Evolutionary conservation across 768 basidiomycete genomes (phyloP).

Genomic region (Lentinula boryana): DNA sequence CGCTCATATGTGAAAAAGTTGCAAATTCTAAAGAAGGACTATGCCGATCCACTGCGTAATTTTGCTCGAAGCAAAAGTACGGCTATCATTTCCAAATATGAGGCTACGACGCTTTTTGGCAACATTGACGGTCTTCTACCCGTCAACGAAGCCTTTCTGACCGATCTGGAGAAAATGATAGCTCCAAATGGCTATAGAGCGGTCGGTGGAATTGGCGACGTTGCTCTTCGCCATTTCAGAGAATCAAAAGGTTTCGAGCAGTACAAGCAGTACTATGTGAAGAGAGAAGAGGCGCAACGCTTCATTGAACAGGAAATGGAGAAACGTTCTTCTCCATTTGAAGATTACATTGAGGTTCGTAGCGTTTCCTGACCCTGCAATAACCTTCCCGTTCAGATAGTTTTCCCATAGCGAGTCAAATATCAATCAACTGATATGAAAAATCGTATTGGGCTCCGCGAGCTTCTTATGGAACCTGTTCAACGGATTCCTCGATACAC

Average conservation of each 20-base stretch:
- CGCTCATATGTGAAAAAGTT: conserved; percentile 83
- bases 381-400: conserved; percentile 7
- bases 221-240: conserved; percentile 83
- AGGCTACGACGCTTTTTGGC: conserved; percentile 90
- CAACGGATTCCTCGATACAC: conserved; percentile 95
- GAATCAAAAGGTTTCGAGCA: conserved; percentile 81
- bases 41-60: conserved; percentile 84
- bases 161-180: conserved; percentile 77
- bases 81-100: conserved; percentile 82
- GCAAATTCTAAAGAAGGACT: conserved; percentile 76
- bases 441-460: conserved; percentile 84
- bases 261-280: conserved; percentile 87
- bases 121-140: conserved; percentile 87
- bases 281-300: conserved; percentile 86
- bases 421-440: conserved; percentile 69
- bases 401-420: conserved; percentile 64
- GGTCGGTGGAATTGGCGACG: conserved; percentile 73
- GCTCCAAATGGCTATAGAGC: conserved; percentile 48
- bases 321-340: conserved; percentile 77
- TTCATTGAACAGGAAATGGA: conserved; percentile 83
- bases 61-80: conserved; percentile 84
- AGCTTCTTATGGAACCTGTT: conserved; percentile 93
- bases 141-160: conserved; percentile 84
- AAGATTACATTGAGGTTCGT: conserved; percentile 82
- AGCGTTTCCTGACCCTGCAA: conserved; percentile 1